Conservation (phyloP, 208 protist species). For the Trypanosoma lewisi region DNA sequence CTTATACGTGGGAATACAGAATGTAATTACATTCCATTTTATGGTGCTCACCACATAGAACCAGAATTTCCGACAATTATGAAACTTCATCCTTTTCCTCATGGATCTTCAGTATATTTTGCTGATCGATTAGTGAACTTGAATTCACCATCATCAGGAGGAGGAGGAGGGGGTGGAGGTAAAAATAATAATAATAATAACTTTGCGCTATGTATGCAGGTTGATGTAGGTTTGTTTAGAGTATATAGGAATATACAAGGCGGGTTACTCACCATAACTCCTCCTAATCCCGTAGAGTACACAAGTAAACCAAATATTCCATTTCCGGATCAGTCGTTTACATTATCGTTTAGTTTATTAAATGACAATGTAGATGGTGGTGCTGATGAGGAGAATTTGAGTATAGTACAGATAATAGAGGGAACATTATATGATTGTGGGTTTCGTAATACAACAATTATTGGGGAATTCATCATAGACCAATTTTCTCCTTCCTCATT, state of each 20-base stretch:
- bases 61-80: conserved; percentile 31
- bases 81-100: conserved; percentile 19
- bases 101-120: too few species aligned
- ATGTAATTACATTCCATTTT: conserved; percentile 83
- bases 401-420: conserved; percentile 66
- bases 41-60: conserved; percentile 18
- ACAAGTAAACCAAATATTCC: conserved; percentile 31
- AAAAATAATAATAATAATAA: too few species aligned
- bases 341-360: conserved; percentile 41
- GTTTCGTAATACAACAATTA: conserved; percentile 62
- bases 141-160: too few species aligned
- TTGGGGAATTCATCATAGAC: too few species aligned
- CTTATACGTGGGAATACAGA: conserved; percentile 48
- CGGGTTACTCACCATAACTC: conserved; percentile 27
- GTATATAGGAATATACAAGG: conserved; percentile 22
- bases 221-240: conserved; percentile 54
- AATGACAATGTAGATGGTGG: not conserved
- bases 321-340: conserved; percentile 55
- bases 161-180: too few species aligned
- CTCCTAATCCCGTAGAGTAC: conserved; percentile 46
- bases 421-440: conserved; percentile 79
- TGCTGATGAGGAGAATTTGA: conserved; percentile 31
- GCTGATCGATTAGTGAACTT: too few species aligned
- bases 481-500: too few species aligned
- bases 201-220: conserved; percentile 78